These are phyloP conservation scores for Eucalyptus grandis DNA, from an alignment of 345 rosid genomes.

Conservation along the genomic window DNA sequence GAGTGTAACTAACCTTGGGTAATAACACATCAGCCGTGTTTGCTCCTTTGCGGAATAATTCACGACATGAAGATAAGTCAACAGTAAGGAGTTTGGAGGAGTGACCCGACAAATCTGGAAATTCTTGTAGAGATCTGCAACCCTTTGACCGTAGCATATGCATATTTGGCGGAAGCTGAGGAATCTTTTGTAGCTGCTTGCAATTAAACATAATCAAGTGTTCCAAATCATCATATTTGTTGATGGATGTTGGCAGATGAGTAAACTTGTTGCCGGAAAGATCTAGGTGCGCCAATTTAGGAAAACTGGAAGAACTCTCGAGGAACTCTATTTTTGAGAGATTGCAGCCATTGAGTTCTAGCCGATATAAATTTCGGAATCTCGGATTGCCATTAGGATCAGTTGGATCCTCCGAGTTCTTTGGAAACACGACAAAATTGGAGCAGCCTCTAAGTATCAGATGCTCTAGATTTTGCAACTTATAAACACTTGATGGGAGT, in stretches of 20 bases:
- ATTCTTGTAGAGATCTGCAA: neutral
- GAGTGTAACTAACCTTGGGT: too few relatives aligned
- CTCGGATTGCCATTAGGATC: neutral
- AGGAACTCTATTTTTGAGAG: neutral
- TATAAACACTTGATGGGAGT: neutral
- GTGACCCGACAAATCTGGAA: neutral
- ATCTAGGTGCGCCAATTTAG: neutral
- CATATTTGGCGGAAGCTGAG: neutral
- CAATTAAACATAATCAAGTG: neutral
- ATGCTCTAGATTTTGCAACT: neutral
- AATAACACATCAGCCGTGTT: too few relatives aligned
- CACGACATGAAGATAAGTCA: neutral
- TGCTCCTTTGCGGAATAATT: neutral
- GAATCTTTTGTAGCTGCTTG: neutral
- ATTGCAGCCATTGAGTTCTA: neutral
- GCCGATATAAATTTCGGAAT: neutral
- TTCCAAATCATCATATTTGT: neutral
- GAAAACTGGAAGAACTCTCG: neutral
- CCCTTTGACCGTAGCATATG: neutral
- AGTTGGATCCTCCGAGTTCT: neutral
- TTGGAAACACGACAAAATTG: neutral
- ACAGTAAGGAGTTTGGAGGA: neutral
- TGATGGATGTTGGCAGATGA: neutral
- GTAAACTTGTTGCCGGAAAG: neutral
- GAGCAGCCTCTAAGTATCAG: neutral